phyloP scores from a whole-genome alignment of 805 yeast species.

The Hagleromyces aurorensis region DNA sequence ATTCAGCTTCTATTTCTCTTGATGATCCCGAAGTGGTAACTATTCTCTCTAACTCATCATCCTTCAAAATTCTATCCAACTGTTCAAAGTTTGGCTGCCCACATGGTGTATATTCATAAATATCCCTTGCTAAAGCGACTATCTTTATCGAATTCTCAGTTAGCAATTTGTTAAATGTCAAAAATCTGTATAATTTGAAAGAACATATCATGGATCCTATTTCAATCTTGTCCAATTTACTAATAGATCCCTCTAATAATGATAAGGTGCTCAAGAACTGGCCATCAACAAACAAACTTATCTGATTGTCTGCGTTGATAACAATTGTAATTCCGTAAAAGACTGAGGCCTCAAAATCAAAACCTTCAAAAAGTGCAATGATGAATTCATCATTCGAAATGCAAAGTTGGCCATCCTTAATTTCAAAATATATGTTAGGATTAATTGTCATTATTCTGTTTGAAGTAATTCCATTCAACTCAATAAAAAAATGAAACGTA shows the following conservation, averaged over 20 bases:
- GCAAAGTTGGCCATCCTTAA: constrained; percentile 23
- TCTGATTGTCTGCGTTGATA: constrained; percentile 6
- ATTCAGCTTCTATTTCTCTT: constrained; percentile 1
- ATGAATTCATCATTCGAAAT: constrained; percentile 26
- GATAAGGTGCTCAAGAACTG: constrained; percentile 14
- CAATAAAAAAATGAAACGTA: constrained; percentile 27
- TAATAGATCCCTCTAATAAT: constrained; percentile 10
- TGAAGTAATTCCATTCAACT: constrained; percentile 23
- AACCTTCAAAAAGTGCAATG: constrained; percentile 23
- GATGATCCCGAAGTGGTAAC: constrained; percentile 1
- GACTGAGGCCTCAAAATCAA: constrained; percentile 17
- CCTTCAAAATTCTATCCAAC: constrained; percentile 3
- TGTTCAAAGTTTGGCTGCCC: constrained; percentile 8
- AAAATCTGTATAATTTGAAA: constrained; percentile 21
- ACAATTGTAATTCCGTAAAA: constrained; percentile 16
- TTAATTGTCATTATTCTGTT: constrained; percentile 25
- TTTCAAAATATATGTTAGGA: constrained; percentile 20
- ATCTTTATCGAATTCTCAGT: constrained; percentile 8
- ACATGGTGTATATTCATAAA: constrained; percentile 4
- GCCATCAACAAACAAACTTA: constrained; percentile 22
- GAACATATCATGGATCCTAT: constrained; percentile 30
- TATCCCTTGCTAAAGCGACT: constrained; percentile 7
- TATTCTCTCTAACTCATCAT: no score
- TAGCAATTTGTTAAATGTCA: constrained; percentile 7
- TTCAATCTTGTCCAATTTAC: constrained; percentile 14